Evolutionary conservation across 257 asterid genomes (phyloP), one percentile per base, ranked within the genome.

Genomic region (Solanum bukasovii): DNA sequence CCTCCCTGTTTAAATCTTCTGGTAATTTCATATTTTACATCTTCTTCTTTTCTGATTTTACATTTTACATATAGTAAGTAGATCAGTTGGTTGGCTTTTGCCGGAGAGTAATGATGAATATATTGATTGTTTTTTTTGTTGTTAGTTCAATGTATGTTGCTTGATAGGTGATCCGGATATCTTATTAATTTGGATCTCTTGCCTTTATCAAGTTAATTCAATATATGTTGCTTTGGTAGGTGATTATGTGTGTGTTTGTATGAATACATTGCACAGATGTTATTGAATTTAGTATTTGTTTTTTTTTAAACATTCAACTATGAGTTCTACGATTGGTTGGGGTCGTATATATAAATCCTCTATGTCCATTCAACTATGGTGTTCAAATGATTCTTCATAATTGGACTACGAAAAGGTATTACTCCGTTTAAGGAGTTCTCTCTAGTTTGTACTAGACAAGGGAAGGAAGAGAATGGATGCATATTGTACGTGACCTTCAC

Each of bases 1-100:
- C 77, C 96, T 95, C 67, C 98, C 98, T 9, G 96, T 94, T 85
- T 82, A 38, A 82, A 14, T 81, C 33, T 7, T 40, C 84, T 13
- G 61, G 84, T 40, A 77, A 77, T 40, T 73, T 73, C 49, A 71
- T 31, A 4, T 71, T 5, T 1, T 27, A 16, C 23, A 5, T 18
- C 12, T 33, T 31, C 4, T 37, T 72, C 18, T 12, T 4, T 33
- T 31, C 29, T 27, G 56, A 67, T 67, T 67, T 27, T 59, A 31
- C 31, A 31, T 31, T 31, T 31, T 31, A 31, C 33, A 31, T 31
- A 31, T 31, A 31, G 33, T 31, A 31, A 31, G 33, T 31, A 31
- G 33, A 31, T 31, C 33, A 2, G 33, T 31, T 31, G 33, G 33
- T 31, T 31, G 33, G 3, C 3, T 31, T 31, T 31, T 31, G 33